Base-by-base conservation (phyloP, 2,329 filamentous ascomycete genomes). In the Helotiales sp. region DNA sequence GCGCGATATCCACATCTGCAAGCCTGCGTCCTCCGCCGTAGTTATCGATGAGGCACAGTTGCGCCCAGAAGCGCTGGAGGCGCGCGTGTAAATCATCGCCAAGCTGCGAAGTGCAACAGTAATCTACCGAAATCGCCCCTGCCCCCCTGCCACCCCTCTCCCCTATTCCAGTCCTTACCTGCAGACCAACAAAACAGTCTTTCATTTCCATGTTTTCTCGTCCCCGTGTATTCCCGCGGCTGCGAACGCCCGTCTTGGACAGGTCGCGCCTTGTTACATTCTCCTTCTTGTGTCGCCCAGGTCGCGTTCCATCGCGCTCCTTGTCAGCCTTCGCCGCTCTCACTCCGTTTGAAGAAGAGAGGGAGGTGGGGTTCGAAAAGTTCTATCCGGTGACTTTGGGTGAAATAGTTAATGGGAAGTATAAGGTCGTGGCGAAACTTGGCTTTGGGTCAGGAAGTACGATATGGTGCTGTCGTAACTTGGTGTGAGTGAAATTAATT, bases 351-450 rank as follows among this genome's bases (percentile, higher is more conserved):
- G 69, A 72, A 70, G 71, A 72, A 68, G 71, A 72, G 66, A 69
- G 65, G 68, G 68, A 68, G 67, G 43, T 64, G 57, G 67, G 63
- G 64, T 71, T 70, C 65, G 61, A 71, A 71, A 71, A 72, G 45
- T 70, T 72, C 63, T 73, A 73, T 63, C 68, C 68, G 58, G 69
- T 72, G 65, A 69, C 70, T 52, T 67, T 73, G 58, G 69, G 71
- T 32, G 71, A 73, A 71, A 65, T 73, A 63, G 70, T 73, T 62
- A 72, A 73, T 72, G 63, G 70, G 11, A 75, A 73, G 15, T 82
- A 82, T 65, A 76, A 78, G 57, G 71, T 80, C 40, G 73, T 82
- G 11, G 77, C 76, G 45, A 84, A 84, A 67, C 76, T 83, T 11
- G 81, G 81, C 28, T 81, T 79, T 68, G 81, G 81, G 34, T 62